Conservation (phyloP, 331 rosid genomes). For the Rosa hybrid region DNA sequence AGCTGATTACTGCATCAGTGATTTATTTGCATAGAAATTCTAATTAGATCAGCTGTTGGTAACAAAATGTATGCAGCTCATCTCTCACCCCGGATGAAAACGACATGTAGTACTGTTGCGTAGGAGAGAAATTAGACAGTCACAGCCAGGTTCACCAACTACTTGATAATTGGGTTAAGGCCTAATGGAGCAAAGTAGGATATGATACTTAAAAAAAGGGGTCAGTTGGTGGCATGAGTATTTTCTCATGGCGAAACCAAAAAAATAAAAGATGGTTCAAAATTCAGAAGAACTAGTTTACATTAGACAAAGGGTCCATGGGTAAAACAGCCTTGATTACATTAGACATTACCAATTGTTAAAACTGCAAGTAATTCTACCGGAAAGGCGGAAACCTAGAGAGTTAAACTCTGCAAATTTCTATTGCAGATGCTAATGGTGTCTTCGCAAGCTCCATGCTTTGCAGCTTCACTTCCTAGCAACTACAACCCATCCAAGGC, state of each 20-base stretch:
- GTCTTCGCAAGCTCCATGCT: background rate
- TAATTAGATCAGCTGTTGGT: background rate
- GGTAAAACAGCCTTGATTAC: background rate
- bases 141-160: too few relatives aligned
- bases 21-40: background rate
- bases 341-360: background rate
- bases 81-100: background rate
- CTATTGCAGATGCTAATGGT: background rate
- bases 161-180: too few relatives aligned
- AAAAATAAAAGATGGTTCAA: background rate
- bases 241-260: background rate
- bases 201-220: background rate
- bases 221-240: background rate
- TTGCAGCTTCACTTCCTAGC: background rate
- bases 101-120: background rate
- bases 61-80: background rate
- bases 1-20: background rate
- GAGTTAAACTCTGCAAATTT: background rate
- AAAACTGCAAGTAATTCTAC: background rate
- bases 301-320: background rate
- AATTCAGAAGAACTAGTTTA: background rate
- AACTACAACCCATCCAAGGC: constrained; percentile 26
- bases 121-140: background rate
- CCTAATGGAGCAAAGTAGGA: too few relatives aligned
- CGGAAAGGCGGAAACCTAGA: background rate